Conservation (phyloP, 1,139 yeast genomes). For the Diutina neorugosa region DNA sequence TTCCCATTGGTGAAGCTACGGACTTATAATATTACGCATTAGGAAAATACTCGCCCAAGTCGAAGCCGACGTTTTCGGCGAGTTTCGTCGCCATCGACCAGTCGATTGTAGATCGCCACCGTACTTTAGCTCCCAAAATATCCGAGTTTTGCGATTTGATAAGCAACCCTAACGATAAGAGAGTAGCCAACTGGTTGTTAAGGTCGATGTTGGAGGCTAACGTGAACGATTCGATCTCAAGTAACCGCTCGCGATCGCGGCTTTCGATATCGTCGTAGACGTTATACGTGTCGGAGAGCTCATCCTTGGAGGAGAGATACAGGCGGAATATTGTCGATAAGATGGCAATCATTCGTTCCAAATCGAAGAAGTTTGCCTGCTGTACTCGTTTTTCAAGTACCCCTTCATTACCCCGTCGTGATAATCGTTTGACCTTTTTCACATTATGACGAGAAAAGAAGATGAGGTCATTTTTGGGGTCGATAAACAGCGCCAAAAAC, state of each 20-base stretch:
- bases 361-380: slow-evolving; percentile 51
- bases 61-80: slow-evolving; percentile 43
- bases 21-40: slow-evolving; percentile 13
- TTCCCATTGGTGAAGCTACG: slow-evolving; percentile 13
- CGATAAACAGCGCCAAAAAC: slow-evolving; percentile 57
- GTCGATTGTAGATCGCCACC: slow-evolving; percentile 52
- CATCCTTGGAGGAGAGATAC: slow-evolving; percentile 20
- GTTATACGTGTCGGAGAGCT: slow-evolving; percentile 15
- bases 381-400: slow-evolving; percentile 23
- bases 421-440: slow-evolving; percentile 23
- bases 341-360: slow-evolving; percentile 59
- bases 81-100: slow-evolving; percentile 40
- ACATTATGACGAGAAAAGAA: slow-evolving; percentile 49
- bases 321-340: slow-evolving; percentile 43
- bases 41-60: slow-evolving; percentile 36
- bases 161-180: slow-evolving; percentile 42
- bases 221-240: slow-evolving; percentile 21
- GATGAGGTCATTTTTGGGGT: slow-evolving; percentile 46
- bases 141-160: slow-evolving; percentile 40
- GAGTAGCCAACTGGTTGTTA: slow-evolving; percentile 48
- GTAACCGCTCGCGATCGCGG: slow-evolving; percentile 21
- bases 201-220: slow-evolving; percentile 34
- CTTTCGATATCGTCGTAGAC: slow-evolving; percentile 20
- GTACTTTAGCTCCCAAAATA: slow-evolving; percentile 45
- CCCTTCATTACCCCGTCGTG: slow-evolving; percentile 37